Evolutionary conservation across 75 land plant species (phyloP).

Genomic region (Azolla pinnata): DNA sequence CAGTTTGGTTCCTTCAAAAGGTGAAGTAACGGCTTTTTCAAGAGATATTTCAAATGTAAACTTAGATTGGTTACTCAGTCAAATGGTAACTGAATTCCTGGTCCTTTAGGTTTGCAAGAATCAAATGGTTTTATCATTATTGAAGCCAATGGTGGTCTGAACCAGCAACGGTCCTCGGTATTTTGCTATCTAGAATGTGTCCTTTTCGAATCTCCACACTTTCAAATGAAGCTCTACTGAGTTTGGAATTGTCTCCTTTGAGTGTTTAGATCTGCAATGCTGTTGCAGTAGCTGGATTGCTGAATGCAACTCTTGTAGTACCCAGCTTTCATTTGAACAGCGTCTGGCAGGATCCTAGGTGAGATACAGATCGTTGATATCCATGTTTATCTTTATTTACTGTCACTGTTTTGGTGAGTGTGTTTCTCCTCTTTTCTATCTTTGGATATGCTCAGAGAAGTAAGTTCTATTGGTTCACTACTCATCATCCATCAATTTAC

Average conservation of each 20-base stretch:
- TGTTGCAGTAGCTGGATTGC: conserved; percentile 71
- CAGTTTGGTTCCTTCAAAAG: background rate
- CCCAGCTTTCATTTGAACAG: conserved; percentile 64
- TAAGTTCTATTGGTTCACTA: too few relatives aligned
- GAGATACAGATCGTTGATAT: conserved; percentile 3
- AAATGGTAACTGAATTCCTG: background rate
- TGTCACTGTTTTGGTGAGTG: background rate
- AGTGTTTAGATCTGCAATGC: conserved; percentile 82
- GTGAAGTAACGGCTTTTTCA: conserved; percentile 4
- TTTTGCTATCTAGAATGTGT: conserved; percentile 11
- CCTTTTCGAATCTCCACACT: too few relatives aligned
- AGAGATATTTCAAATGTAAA: conserved; percentile 19
- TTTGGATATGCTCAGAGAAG: too few relatives aligned
- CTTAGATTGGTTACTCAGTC: too few relatives aligned
- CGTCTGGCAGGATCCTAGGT: conserved; percentile 81
- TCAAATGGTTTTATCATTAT: conserved; percentile 55
- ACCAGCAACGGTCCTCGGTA: conserved; percentile 81
- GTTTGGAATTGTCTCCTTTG: background rate
- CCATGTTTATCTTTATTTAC: background rate
- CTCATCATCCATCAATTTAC: too few relatives aligned
- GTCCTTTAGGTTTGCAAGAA: conserved; percentile 32
- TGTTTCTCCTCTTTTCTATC: too few relatives aligned
- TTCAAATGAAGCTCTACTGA: too few relatives aligned
- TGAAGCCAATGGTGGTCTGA: conserved; percentile 87
- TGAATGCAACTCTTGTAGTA: conserved; percentile 74